These are phyloP conservation scores for Balansia obtecta DNA, from an alignment of 2,329 filamentous ascomycete species.

Conservation along the genomic window DNA sequence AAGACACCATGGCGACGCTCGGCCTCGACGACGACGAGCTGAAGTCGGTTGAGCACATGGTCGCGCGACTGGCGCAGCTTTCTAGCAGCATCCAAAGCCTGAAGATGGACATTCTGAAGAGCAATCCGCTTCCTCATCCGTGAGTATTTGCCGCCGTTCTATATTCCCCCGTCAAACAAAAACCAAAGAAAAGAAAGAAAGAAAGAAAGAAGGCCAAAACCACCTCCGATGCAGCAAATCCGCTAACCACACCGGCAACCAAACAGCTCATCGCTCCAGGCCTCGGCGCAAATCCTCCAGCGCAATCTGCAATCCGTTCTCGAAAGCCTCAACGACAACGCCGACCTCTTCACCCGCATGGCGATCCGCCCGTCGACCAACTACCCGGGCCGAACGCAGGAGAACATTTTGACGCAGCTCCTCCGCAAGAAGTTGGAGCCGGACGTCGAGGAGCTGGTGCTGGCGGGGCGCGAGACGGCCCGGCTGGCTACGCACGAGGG, in stretches of 20 bases:
- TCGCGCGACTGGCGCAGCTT: constrained; percentile 55
- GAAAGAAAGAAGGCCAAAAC: too few species aligned
- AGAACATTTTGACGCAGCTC: constrained; percentile 53
- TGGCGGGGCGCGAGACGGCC: constrained; percentile 43
- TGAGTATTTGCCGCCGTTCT: constrained; percentile 23
- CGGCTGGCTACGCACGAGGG: constrained; percentile 30
- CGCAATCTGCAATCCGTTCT: constrained; percentile 57
- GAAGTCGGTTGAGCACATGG: constrained; percentile 58
- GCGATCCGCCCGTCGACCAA: constrained; percentile 66
- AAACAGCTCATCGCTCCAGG: constrained; percentile 55
- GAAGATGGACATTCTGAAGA: constrained; percentile 45
- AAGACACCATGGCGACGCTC: constrained; percentile 27
- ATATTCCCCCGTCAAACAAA: not conserved
- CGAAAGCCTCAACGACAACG: constrained; percentile 50
- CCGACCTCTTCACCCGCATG: constrained; percentile 54
- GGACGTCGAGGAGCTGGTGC: constrained; percentile 60
- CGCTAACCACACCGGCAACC: not conserved
- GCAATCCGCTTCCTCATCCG: constrained; percentile 56
- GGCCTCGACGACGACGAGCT: constrained; percentile 45
- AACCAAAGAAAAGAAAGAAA: too few species aligned
- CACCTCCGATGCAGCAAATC: too few species aligned
- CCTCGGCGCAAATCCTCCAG: constrained; percentile 59
- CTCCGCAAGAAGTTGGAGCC: constrained; percentile 78
- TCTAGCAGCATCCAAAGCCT: constrained; percentile 56
- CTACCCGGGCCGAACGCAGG: constrained; percentile 58